Percentiles rank a stretch among this genome's conserved stretches.
phyloP scores from a whole-genome alignment of 2,329 filamentous ascomycete genomes.

The Diaporthe sp. region DNA sequence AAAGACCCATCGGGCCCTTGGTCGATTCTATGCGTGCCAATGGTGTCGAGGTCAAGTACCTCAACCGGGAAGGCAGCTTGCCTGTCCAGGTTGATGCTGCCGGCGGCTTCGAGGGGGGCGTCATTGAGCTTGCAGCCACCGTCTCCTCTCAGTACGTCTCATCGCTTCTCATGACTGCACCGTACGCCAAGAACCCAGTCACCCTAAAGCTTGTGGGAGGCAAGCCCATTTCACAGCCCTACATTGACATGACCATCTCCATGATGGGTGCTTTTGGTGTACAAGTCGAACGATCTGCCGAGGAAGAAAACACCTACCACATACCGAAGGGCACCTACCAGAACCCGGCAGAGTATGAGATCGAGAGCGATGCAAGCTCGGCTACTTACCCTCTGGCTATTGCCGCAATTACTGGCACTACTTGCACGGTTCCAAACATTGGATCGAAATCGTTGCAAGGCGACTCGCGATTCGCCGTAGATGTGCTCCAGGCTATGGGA shows the following conservation, averaged over 20 bases:
- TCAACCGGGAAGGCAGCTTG: conserved; percentile 85
- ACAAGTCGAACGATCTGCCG: conserved; percentile 77
- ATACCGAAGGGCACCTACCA: conserved; percentile 87
- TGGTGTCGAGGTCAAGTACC: conserved; percentile 86
- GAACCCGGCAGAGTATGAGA: conserved; percentile 86
- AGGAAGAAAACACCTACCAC: conserved; percentile 90
- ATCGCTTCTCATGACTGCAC: conserved; percentile 94
- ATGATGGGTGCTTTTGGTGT: conserved; percentile 98
- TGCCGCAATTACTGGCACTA: conserved; percentile 94
- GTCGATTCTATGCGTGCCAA: conserved; percentile 91
- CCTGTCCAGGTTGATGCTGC: conserved; percentile 86
- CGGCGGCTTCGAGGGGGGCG: conserved; percentile 84
- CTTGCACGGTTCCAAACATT: conserved; percentile 96
- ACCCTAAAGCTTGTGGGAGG: conserved; percentile 92
- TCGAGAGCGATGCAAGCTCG: conserved; percentile 98
- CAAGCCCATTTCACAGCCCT: conserved; percentile 95
- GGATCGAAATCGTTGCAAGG: conserved; percentile 92
- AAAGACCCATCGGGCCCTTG: conserved; percentile 90
- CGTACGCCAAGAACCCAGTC: conserved; percentile 94
- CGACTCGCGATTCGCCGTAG: conserved; percentile 92
- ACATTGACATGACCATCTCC: conserved; percentile 98
- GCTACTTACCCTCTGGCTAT: conserved; percentile 96
- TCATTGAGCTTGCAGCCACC: conserved; percentile 92
- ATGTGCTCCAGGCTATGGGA: conserved; percentile 92
- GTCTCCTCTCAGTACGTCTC: conserved; percentile 99